Evolutionary conservation across 2,329 filamentous ascomycete genomes (phyloP), one percentile per base, ranked within the genome.

Genomic region (Fusarium sulawesiense): DNA sequence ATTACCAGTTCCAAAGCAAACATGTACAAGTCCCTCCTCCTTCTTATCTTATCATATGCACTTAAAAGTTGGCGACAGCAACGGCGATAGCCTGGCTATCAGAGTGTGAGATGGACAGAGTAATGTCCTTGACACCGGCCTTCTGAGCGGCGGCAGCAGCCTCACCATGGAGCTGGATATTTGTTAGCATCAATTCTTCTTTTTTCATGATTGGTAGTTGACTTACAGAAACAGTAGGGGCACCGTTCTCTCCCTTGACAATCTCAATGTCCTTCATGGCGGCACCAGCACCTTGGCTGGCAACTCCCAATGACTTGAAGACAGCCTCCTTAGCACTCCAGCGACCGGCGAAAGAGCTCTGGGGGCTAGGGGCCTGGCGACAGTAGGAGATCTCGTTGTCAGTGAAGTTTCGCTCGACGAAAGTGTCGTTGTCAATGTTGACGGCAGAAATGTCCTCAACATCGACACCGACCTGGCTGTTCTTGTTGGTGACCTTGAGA

Each of bases 291-390:
- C 96, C 96, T 82, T 92, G 91, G 81, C 94, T 92, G 74, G 87
- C 83, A 14, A 98, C 94, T 72, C 94, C 94, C 16, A 99, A 86
- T 40, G 93, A 94, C 88, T 99, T 99, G 87, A 99, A 99, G 1
- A 99, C 94, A 29, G 96, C 96, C 83, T 99, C 96, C 85, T 99
- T 99, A 37, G 96, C 96, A 76, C 92, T 95, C 96, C 96, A 99
- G 73, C 94, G 90, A 51, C 96, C 96, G 7, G 95, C 93, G 81
- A 98, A 99, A 54, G 93, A 97, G 72, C 94, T 93, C 78, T 93
- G 93, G 2, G 94, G 92, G 77, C 88, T 91, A 8, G 93, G 84
- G 18, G 93, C 91, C 77, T 91, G 89, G 70, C 87, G 86, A 85
- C 97, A 99, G 84, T 99, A 98, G 30, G 88, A 86, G 75, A 94